These are phyloP conservation scores for Ambrosia hybrid DNA, from an alignment of 140 eudicot genomes.

Conservation along the genomic window DNA sequence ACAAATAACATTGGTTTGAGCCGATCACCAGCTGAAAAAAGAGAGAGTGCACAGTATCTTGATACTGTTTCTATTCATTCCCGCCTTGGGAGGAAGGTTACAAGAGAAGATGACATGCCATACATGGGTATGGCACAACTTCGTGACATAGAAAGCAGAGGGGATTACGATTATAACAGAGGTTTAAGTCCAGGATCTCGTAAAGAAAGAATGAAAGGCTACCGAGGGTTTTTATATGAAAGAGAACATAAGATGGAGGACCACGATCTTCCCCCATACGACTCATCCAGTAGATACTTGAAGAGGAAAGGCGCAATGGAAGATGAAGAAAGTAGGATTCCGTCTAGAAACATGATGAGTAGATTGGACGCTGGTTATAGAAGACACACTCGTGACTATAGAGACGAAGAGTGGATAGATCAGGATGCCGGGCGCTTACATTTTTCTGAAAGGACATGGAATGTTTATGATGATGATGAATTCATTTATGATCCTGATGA, in stretches of 20 bases:
- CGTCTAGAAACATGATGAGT: constrained; percentile 33
- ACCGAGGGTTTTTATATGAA: constrained; percentile 35
- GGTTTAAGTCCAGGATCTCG: constrained; percentile 33
- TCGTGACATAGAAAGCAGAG: constrained; percentile 34
- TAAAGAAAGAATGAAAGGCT: constrained; percentile 42
- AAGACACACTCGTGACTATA: constrained; percentile 28
- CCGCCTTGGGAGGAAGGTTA: constrained; percentile 44
- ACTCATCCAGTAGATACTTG: constrained; percentile 33
- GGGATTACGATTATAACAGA: constrained; percentile 34
- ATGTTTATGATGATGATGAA: constrained; percentile 32
- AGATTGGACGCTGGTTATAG: constrained; percentile 37
- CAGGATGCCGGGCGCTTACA: constrained; percentile 29
- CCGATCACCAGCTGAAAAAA: constrained; percentile 32
- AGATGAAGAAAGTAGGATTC: constrained; percentile 38
- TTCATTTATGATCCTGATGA: constrained; percentile 35
- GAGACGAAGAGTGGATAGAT: constrained; percentile 42
- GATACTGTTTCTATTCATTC: constrained; percentile 38
- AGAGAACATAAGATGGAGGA: constrained; percentile 23
- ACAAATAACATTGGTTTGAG: constrained; percentile 29
- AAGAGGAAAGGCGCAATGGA: constrained; percentile 44
- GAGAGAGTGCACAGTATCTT: constrained; percentile 36
- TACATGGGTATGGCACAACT: constrained; percentile 40
- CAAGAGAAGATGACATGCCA: constrained; percentile 40
- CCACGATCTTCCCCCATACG: constrained; percentile 31
- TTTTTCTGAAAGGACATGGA: constrained; percentile 28